Conservation (phyloP, 352 stramenopile genomes). For the Plasmopara muralis region DNA sequence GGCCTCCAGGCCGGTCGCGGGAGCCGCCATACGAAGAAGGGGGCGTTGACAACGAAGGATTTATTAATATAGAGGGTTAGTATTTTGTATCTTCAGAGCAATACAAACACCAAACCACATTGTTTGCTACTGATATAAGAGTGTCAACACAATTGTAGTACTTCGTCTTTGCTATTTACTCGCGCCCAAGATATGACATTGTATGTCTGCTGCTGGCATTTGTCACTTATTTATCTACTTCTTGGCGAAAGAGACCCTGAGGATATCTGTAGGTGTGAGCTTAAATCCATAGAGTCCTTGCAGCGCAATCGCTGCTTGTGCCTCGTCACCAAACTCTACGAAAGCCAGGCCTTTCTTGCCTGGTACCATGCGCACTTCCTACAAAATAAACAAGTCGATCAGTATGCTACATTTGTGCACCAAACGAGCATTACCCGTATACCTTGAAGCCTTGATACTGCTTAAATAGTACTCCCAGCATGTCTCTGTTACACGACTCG, state of each 20-base stretch:
- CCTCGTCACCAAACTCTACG: slow-evolving; percentile 92
- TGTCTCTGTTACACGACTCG: slow-evolving; percentile 93
- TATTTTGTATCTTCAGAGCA: neutral
- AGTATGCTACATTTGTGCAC: neutral
- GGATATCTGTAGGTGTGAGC: slow-evolving; percentile 70
- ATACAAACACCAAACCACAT: too few species aligned
- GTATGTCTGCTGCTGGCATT: neutral
- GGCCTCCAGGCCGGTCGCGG: slow-evolving; percentile 45
- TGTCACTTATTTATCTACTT: slow-evolving; percentile 36
- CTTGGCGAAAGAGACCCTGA: slow-evolving; percentile 84
- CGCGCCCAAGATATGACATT: too few species aligned
- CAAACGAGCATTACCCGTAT: slow-evolving; percentile 2
- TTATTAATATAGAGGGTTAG: neutral
- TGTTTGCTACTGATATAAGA: too few species aligned
- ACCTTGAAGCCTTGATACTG: slow-evolving; percentile 95
- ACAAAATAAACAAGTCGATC: slow-evolving; percentile 3
- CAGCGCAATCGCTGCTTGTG: slow-evolving; percentile 71
- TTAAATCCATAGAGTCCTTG: slow-evolving; percentile 81
- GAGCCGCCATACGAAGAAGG: slow-evolving; percentile 11
- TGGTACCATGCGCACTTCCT: slow-evolving; percentile 93
- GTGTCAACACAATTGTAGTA: too few species aligned
- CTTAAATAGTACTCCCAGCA: slow-evolving; percentile 95
- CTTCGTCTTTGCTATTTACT: neutral
- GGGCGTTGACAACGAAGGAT: neutral
- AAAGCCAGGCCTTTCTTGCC: slow-evolving; percentile 92